Evolutionary conservation across 441 rosid genomes (phyloP).

Genomic region (Lagerstroemia fauriei): DNA sequence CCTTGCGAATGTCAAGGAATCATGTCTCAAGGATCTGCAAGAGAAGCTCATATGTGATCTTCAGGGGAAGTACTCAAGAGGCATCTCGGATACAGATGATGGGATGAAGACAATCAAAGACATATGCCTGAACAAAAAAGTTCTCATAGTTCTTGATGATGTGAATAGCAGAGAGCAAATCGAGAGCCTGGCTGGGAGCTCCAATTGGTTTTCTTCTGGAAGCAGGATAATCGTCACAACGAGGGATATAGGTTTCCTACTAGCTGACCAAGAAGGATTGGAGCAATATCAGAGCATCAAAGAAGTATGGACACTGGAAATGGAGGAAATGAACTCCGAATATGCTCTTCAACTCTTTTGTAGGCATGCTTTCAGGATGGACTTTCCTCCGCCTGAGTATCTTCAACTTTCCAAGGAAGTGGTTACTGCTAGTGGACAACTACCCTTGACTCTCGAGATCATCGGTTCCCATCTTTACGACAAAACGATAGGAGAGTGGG

Average conservation of each 20-base stretch:
- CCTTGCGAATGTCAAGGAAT: not conserved
- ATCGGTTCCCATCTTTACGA: not conserved
- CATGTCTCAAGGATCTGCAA: no score
- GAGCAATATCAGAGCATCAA: no score
- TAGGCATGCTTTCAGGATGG: not conserved
- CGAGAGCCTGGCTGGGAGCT: not conserved
- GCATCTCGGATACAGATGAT: not conserved
- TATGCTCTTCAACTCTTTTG: not conserved
- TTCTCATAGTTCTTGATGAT: not conserved
- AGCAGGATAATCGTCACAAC: constrained; percentile 15
- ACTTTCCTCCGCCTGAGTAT: not conserved
- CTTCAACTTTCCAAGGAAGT: not conserved
- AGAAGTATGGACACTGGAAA: not conserved
- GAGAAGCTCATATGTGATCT: no score
- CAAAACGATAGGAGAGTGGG: not conserved
- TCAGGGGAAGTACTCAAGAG: not conserved
- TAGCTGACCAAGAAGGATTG: no score
- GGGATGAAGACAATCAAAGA: not conserved
- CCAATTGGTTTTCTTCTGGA: not conserved
- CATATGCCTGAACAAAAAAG: not conserved
- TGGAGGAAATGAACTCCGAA: not conserved
- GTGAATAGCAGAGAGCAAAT: not conserved
- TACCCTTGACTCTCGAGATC: not conserved
- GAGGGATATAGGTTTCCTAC: not conserved
- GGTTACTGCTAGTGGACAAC: not conserved